A percentile compares a stretch with the other conserved stretches of the same genome.
These are phyloP conservation scores for Setaria italica DNA, from an alignment of 202 grass and related monocot genomes.

Conservation along the genomic window DNA sequence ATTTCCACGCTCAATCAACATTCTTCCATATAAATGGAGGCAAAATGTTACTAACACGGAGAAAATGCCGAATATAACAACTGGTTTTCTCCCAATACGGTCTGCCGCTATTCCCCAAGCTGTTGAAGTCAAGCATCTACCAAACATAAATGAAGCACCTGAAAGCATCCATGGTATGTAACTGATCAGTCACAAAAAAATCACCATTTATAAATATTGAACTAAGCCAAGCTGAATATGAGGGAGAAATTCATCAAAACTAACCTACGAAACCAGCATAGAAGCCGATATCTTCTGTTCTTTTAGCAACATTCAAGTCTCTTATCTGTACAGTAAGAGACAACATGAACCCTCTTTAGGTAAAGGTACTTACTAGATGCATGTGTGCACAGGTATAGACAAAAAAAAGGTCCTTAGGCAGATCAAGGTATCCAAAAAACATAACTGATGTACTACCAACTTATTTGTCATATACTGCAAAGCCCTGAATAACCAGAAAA, in stretches of 20 bases:
- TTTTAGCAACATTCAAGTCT: conserved; percentile 64
- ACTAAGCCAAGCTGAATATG: conserved; percentile 15
- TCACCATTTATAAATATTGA: neutral
- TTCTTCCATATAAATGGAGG: neutral
- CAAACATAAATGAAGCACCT: conserved; percentile 64
- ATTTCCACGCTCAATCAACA: neutral
- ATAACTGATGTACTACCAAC: neutral
- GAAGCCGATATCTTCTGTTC: conserved; percentile 78
- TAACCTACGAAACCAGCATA: conserved; percentile 80
- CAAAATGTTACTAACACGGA: conserved; percentile 52
- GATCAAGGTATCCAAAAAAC: neutral
- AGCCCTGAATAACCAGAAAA: neutral
- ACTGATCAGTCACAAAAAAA: neutral
- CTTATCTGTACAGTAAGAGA: conserved; percentile 56
- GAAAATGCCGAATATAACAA: conserved; percentile 62
- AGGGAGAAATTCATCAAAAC: conserved; percentile 22
- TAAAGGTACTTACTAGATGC: conserved; percentile 1
- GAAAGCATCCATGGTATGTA: neutral
- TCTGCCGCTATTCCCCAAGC: conserved; percentile 76
- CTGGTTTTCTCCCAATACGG: conserved; percentile 66
- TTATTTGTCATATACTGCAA: neutral
- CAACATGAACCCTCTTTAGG: neutral
- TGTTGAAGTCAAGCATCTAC: conserved; percentile 66
- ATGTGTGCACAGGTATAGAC: neutral
- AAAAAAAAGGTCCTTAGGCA: neutral